Evolutionary conservation across 1,284 basidiomycete species (phyloP), one percentile per base, ranked within the genome.

Genomic region (Ustilago tritici): DNA sequence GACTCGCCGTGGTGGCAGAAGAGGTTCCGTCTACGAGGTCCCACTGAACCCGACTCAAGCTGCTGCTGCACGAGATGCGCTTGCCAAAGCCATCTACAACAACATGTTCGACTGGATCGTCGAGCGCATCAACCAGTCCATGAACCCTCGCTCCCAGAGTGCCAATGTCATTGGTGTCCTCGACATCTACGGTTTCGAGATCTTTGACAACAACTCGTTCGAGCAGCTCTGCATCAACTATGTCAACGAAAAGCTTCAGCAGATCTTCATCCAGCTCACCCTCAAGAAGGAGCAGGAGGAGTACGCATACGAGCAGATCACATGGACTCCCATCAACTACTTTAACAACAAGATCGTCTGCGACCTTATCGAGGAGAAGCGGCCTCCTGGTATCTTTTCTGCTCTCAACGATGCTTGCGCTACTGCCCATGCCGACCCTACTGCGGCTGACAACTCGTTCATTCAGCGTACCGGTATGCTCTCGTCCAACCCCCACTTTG

Each of bases 61-160:
- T 2, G 88, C 88, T 6, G 90, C 96, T 1, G 94, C 94, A 52
- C 89, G 95, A 69, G 94, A 99, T 87, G 97, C 97, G 0, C 89
- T 99, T 38, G 89, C 95, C 7, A 98, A 99, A 87, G 97, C 95
- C 11, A 92, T 99, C 70, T 99, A 99, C 88, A 98, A 97, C 88
- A 98, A 98, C 87, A 88, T 99, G 23, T 99, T 99, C 86, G 96
- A 99, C 85, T 99, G 97, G 97, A 99, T 99, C 81, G 97, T 99
- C 40, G 93, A 93, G 28, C 91, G 95, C 67, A 91, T 99, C 86
- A 99, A 99, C 86, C 88, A 93, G 28, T 98, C 95, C 6, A 97
- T 99, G 95, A 95, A 95, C 85, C 90, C 95, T 17, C 90, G 93
- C 46, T 50, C 61, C 15, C 65, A 76, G 23, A 89, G 91, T 52